Base-by-base conservation (phyloP, 2,329 filamentous ascomycete genomes). In the Fusarium sp. region DNA sequence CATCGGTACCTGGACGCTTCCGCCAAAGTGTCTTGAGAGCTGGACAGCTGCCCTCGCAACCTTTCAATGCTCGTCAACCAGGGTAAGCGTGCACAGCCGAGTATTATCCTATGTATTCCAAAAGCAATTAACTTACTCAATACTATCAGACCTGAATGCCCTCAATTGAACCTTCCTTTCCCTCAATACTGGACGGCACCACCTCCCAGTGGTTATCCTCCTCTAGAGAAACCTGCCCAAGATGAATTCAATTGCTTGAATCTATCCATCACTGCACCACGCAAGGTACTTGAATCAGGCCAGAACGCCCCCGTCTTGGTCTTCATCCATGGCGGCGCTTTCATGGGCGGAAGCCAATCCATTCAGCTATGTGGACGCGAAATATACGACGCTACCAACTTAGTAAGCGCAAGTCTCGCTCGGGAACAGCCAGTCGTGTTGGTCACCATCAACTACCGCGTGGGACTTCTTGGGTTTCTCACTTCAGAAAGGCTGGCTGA, bases 191-290 rank as follows among this genome's bases (percentile, higher is more conserved):
- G 50, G 50, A 44, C 27, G 12, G 50, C 50, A 0, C 50, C 37
- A 32, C 50, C 50, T 23, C 37, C 50, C 3, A 44, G 12, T 18
- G 50, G 50, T 0, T 44, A 54, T 18, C 50, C 27, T 6, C 6
- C 37, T 2, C 27, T 54, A 32, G 50, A 44, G 23, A 54, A 23
- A 15, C 50, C 50, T 12, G 18, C 15, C 4, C 37, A 54, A 10
- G 37, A 54, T 54, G 50, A 54, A 12, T 44, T 54, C 37, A 54
- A 54, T 26, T 54, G 50, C 6, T 7, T 54, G 26, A 54, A 54
- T 20, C 37, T 54, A 11, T 54, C 37, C 37, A 54, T 54, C 26
- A 44, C 52, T 17, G 27, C 37, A 12, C 52, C 52, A 2, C 52
- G 27, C 6, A 32, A 33, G 15, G 6, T 2, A 6, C 52, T 54